These are phyloP conservation scores for Candida arabinofermentans DNA, from an alignment of 805 yeast species.

Conservation along the genomic window DNA sequence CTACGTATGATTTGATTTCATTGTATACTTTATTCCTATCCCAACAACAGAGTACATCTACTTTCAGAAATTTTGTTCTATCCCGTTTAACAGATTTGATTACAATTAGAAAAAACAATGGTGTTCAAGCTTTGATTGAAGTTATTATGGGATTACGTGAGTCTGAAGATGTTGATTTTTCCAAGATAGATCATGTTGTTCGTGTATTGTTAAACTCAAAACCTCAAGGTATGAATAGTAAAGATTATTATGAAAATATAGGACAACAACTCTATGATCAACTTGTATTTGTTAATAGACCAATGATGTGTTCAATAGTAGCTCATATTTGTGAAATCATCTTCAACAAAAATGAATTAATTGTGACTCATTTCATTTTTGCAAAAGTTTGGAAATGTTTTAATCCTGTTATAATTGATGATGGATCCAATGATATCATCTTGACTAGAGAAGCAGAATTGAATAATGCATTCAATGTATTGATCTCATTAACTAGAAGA, in stretches of 20 bases:
- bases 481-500: slow-evolving; percentile 57
- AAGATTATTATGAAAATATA: slow-evolving; percentile 51
- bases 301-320: slow-evolving; percentile 53
- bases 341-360: slow-evolving; percentile 44
- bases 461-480: slow-evolving; percentile 60
- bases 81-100: slow-evolving; percentile 51
- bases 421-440: slow-evolving; percentile 28
- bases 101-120: slow-evolving; percentile 46
- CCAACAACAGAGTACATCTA: slow-evolving; percentile 42
- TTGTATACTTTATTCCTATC: slow-evolving; percentile 56
- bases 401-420: slow-evolving; percentile 28
- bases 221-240: slow-evolving; percentile 48
- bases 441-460: slow-evolving; percentile 45
- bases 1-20: slow-evolving; percentile 64
- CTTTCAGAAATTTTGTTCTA: slow-evolving; percentile 46
- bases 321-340: slow-evolving; percentile 50
- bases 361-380: slow-evolving; percentile 58
- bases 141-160: slow-evolving; percentile 75
- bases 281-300: slow-evolving; percentile 56
- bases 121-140: slow-evolving; percentile 72
- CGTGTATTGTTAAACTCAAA: slow-evolving; percentile 54
- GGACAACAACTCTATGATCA: slow-evolving; percentile 62
- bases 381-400: slow-evolving; percentile 43
- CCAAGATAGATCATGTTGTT: slow-evolving; percentile 64
- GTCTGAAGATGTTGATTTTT: slow-evolving; percentile 60